Evolutionary conservation across 768 basidiomycete species (phyloP).

Genomic region (Tylopilus rubrobrunneus): DNA sequence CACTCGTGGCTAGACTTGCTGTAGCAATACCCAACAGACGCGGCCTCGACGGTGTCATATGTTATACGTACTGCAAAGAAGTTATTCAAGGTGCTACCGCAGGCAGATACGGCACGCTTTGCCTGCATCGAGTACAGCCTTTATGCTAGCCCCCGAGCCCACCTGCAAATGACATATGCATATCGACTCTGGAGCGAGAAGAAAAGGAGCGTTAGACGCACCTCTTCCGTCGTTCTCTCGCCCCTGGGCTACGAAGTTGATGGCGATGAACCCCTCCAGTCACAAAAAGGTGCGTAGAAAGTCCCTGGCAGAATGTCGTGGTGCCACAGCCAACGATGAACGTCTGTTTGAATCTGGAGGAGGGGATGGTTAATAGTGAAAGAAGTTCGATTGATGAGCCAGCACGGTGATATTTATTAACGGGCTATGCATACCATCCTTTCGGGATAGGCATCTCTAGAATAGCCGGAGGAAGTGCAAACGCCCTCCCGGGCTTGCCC

Average conservation of each 20-base stretch:
- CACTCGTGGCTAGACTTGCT: slow-evolving; percentile 63
- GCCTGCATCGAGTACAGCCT: slow-evolving; percentile 83
- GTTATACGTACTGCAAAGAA: slow-evolving; percentile 54
- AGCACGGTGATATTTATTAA: not conserved
- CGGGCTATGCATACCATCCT: not conserved
- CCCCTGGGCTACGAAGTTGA: slow-evolving; percentile 51
- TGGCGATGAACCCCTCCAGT: not conserved
- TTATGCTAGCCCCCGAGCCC: slow-evolving; percentile 65
- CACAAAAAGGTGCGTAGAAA: not conserved
- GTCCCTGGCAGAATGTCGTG: slow-evolving; percentile 75
- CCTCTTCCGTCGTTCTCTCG: slow-evolving; percentile 61
- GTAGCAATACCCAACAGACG: slow-evolving; percentile 72
- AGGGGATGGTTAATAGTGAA: not conserved
- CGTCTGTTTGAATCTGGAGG: slow-evolving; percentile 25
- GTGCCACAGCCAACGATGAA: slow-evolving; percentile 74
- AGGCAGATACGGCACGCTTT: not conserved
- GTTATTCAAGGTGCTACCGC: slow-evolving; percentile 8
- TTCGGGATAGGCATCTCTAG: not conserved
- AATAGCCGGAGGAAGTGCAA: not conserved
- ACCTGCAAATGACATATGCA: not conserved
- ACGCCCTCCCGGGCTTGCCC: not conserved
- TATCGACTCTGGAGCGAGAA: not conserved
- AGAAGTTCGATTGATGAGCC: not conserved
- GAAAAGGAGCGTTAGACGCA: slow-evolving; percentile 18
- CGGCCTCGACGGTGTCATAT: slow-evolving; percentile 69